These are phyloP conservation scores for Picea abies DNA, from an alignment of 83 land plant genomes.

Conservation along the genomic window DNA sequence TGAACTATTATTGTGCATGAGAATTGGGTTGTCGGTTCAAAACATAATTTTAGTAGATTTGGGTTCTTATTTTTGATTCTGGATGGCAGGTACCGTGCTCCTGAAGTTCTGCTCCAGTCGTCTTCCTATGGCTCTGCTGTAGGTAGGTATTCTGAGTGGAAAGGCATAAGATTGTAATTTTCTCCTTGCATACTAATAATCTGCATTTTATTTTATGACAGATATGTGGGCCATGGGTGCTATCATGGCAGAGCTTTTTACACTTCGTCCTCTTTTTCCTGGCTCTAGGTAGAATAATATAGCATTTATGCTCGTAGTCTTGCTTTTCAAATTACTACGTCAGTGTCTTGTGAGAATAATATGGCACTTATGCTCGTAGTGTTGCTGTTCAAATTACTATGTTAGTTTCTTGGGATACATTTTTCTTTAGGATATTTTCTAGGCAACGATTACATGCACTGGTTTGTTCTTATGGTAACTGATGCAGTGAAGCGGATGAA, in stretches of 20 bases:
- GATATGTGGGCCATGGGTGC: slow-evolving; percentile 82
- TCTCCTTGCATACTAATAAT: slow-evolving; percentile 1
- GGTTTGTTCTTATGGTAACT: background rate
- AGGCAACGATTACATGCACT: background rate
- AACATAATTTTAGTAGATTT: no score
- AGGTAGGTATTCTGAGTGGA: slow-evolving; percentile 15
- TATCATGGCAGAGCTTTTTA: slow-evolving; percentile 69
- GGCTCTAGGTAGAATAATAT: slow-evolving; percentile 43
- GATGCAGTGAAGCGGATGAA: slow-evolving; percentile 49
- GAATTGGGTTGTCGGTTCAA: background rate
- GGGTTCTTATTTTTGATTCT: background rate
- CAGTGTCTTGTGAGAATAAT: background rate
- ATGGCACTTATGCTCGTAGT: background rate
- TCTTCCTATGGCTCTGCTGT: slow-evolving; percentile 30
- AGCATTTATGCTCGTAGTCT: background rate
- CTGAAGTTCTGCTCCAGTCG: slow-evolving; percentile 33
- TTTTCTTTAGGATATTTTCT: background rate
- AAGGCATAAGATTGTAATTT: background rate
- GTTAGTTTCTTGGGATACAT: background rate
- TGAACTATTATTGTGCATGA: background rate
- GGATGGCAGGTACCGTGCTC: slow-evolving; percentile 37
- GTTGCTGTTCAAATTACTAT: background rate
- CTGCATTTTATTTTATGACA: slow-evolving; percentile 9
- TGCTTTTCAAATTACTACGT: background rate
- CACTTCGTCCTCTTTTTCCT: slow-evolving; percentile 53